Conservation (phyloP, 2,329 filamentous ascomycete species). For the Aspergillus sp. region DNA sequence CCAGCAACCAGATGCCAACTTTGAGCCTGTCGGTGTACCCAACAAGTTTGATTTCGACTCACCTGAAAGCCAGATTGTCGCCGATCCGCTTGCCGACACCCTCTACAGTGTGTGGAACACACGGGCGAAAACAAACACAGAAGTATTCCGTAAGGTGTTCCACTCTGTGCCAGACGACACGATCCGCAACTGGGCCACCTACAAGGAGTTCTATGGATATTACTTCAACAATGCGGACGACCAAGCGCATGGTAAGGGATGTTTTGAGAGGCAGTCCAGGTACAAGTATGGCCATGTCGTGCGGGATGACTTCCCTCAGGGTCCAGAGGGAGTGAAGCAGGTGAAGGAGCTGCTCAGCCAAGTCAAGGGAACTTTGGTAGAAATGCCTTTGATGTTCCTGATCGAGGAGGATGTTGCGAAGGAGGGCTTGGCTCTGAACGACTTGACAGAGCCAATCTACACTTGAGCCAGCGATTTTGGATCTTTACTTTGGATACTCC, state of each 20-base stretch:
- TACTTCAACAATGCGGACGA: conserved; percentile 48
- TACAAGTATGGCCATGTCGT: conserved; percentile 87
- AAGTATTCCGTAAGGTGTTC: conserved; percentile 58
- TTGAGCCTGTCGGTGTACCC: conserved; percentile 51
- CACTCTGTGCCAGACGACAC: conserved; percentile 58
- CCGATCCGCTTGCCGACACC: conserved; percentile 55
- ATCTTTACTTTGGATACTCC: background rate
- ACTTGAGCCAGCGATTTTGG: conserved; percentile 41
- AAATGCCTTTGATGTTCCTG: conserved; percentile 89
- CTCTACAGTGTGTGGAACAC: conserved; percentile 55
- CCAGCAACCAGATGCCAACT: conserved; percentile 55
- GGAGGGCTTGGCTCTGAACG: conserved; percentile 69
- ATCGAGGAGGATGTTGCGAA: conserved; percentile 82
- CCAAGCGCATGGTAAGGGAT: conserved; percentile 42
- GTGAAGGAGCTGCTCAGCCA: conserved; percentile 65
- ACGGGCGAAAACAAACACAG: conserved; percentile 55
- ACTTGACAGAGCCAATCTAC: conserved; percentile 68
- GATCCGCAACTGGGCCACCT: conserved; percentile 56
- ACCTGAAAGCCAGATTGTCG: conserved; percentile 47
- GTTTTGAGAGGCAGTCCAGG: conserved; percentile 42
- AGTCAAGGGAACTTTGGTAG: conserved; percentile 68
- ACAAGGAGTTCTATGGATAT: conserved; percentile 59
- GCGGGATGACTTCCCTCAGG: conserved; percentile 62
- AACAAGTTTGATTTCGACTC: conserved; percentile 53
- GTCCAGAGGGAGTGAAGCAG: conserved; percentile 63